These are phyloP conservation scores for Syzygium oleosum DNA, from an alignment of 345 rosid species.

Conservation along the genomic window DNA sequence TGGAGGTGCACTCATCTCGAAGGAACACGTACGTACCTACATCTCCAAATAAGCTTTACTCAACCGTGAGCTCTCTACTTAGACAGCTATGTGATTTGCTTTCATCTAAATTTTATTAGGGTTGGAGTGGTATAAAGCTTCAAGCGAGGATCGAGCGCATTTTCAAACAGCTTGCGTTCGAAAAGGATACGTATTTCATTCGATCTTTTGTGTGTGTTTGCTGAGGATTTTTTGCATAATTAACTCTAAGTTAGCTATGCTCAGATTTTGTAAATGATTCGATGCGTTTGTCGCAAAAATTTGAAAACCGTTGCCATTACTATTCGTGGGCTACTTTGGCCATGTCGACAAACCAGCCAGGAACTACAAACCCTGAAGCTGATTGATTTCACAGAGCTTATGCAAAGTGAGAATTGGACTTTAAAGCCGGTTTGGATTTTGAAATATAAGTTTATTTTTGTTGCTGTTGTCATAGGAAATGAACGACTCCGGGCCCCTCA, in stretches of 20 bases:
- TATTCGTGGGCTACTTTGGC: neutral
- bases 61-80: neutral
- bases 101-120: neutral
- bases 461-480: neutral
- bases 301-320: neutral
- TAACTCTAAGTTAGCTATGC: neutral
- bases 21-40: neutral
- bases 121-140: neutral
- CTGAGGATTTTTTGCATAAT: neutral
- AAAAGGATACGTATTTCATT: neutral
- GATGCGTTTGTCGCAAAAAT: rapidly evolving
- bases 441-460: neutral
- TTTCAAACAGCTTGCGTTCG: neutral
- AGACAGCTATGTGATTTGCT: no score
- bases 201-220: neutral
- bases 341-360: neutral
- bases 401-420: neutral
- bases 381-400: neutral
- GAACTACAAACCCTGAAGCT: neutral
- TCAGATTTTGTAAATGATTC: neutral
- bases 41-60: neutral
- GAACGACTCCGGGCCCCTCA: neutral
- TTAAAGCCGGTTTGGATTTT: neutral
- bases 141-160: neutral
- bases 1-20: neutral